Conservation (phyloP, 1,139 yeast species). For the Hansenula lynferdii region DNA sequence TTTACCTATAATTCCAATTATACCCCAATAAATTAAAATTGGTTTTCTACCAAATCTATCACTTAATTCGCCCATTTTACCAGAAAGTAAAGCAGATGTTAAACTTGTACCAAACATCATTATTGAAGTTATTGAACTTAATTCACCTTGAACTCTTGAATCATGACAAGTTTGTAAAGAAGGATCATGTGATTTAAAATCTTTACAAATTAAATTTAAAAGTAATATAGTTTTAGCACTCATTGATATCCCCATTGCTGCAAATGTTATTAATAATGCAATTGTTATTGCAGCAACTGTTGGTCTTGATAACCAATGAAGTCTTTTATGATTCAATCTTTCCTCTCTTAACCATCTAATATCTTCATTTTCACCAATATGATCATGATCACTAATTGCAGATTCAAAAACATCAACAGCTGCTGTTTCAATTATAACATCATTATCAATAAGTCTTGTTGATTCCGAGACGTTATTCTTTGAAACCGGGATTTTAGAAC, state of each 20-base stretch:
- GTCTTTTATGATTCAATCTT: conserved; percentile 15
- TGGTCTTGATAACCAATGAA: conserved; percentile 26
- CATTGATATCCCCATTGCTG: conserved; percentile 14
- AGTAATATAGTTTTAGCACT: conserved; percentile 27
- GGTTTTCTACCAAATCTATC: conserved; percentile 60
- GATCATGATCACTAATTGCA: conserved; percentile 13
- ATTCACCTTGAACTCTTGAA: conserved; percentile 25
- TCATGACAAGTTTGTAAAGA: conserved; percentile 23
- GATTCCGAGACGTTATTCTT: neutral
- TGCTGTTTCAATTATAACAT: conserved; percentile 7
- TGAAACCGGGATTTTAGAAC: neutral
- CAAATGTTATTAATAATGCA: conserved; percentile 19
- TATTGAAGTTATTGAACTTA: conserved; percentile 22
- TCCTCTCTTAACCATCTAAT: conserved; percentile 22
- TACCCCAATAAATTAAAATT: conserved; percentile 22
- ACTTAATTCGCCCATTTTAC: conserved; percentile 48
- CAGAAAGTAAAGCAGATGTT: conserved; percentile 22
- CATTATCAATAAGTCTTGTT: neutral
- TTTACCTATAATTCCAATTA: conserved; percentile 26
- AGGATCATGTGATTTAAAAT: conserved; percentile 4
- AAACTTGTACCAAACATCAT: conserved; percentile 17
- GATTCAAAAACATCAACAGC: conserved; percentile 11
- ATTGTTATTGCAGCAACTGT: conserved; percentile 23
- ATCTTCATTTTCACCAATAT: conserved; percentile 18
- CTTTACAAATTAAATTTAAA: conserved; percentile 24